Conservation (phyloP, 1,284 basidiomycete genomes). For the Phylloporus sp. region DNA sequence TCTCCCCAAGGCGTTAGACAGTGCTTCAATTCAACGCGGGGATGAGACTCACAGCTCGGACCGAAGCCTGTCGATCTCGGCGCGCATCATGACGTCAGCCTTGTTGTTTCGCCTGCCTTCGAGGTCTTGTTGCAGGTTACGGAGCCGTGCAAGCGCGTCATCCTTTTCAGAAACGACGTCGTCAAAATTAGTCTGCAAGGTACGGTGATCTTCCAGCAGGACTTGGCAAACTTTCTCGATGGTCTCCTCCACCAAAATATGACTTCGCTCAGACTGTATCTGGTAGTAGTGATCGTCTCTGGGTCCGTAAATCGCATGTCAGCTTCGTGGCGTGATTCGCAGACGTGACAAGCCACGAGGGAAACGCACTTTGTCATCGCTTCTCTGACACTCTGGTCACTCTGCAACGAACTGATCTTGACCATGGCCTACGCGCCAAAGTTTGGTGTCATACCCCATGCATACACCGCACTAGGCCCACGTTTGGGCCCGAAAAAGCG, state of each 20-base stretch:
- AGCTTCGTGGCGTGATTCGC: slow-evolving; percentile 5
- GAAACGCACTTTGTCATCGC: slow-evolving; percentile 75
- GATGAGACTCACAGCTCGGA: slow-evolving; percentile 71
- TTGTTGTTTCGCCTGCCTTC: slow-evolving; percentile 68
- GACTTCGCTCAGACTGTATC: slow-evolving; percentile 79
- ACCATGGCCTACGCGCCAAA: slow-evolving; percentile 64
- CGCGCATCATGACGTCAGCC: slow-evolving; percentile 68
- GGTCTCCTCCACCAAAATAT: slow-evolving; percentile 73
- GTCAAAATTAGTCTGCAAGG: slow-evolving; percentile 71
- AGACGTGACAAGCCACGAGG: slow-evolving; percentile 1
- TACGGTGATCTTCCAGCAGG: slow-evolving; percentile 78
- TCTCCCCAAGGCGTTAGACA: slow-evolving; percentile 38
- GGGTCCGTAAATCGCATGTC: slow-evolving; percentile 5
- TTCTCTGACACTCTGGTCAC: slow-evolving; percentile 50
- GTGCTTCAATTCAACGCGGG: slow-evolving; percentile 3
- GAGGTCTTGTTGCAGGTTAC: slow-evolving; percentile 58
- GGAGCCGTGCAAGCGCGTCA: slow-evolving; percentile 61
- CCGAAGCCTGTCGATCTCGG: slow-evolving; percentile 81
- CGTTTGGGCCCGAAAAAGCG: background rate
- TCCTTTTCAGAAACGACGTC: slow-evolving; percentile 75
- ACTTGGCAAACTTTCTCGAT: slow-evolving; percentile 78
- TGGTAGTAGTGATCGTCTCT: slow-evolving; percentile 88
- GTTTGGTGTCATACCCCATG: background rate
- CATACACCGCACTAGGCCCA: background rate
- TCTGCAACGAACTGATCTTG: slow-evolving; percentile 55